Percentiles rank a stretch among this genome's conserved stretches.
phyloP scores from a whole-genome alignment of 1,139 yeast species.

The Diutina siamensis region DNA sequence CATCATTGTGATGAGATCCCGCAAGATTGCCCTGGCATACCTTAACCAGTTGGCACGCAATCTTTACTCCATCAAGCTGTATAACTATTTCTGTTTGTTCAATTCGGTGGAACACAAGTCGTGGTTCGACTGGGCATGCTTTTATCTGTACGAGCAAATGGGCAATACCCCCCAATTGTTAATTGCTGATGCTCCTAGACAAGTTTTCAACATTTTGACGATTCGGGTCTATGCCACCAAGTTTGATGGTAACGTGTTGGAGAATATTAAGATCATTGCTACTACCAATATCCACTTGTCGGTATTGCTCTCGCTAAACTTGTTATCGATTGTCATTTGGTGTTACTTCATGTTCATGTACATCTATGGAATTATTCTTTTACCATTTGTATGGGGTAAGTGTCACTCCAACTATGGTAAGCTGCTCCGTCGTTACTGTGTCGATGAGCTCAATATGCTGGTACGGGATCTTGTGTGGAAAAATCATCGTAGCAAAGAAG shows the following conservation, averaged over 20 bases:
- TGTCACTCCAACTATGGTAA: constrained; percentile 26
- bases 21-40: constrained; percentile 61
- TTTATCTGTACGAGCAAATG: constrained; percentile 56
- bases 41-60: constrained; percentile 54
- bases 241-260: constrained; percentile 31
- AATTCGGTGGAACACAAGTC: constrained; percentile 57
- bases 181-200: constrained; percentile 84
- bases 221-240: constrained; percentile 43
- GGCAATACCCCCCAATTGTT: constrained; percentile 53
- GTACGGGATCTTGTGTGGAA: constrained; percentile 40
- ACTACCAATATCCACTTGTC: constrained; percentile 52
- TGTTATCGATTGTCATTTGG: constrained; percentile 69
- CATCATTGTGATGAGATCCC: constrained; percentile 42
- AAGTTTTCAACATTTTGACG: constrained; percentile 70
- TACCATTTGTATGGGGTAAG: constrained; percentile 43
- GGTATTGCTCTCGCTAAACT: constrained; percentile 61
- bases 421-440: constrained; percentile 47
- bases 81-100: constrained; percentile 62
- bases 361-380: constrained; percentile 42
- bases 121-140: constrained; percentile 55
- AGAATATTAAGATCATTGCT: constrained; percentile 50
- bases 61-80: constrained; percentile 43
- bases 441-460: constrained; percentile 40
- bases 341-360: constrained; percentile 53
- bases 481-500: constrained; percentile 32